Conservation (phyloP, 2,329 filamentous ascomycete genomes). For the Penicillium thymicola region DNA sequence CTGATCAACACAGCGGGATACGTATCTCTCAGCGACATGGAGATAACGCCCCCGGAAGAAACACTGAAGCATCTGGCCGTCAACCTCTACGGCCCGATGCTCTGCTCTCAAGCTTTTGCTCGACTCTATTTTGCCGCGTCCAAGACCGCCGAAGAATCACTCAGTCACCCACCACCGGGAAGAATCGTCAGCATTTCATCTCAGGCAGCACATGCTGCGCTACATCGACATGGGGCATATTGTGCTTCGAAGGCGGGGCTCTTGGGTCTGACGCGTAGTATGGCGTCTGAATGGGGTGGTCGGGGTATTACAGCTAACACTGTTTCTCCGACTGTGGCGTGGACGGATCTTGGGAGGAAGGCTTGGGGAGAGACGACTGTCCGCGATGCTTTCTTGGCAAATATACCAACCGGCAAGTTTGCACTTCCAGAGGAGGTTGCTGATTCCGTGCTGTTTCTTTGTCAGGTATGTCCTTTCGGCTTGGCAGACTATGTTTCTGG, state of each 20-base stretch:
- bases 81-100: slow-evolving; percentile 47
- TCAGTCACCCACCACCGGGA: slow-evolving; percentile 32
- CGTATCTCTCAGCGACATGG: slow-evolving; percentile 46
- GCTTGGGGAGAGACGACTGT: slow-evolving; percentile 40
- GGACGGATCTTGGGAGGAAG: slow-evolving; percentile 47
- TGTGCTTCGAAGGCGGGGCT: slow-evolving; percentile 49
- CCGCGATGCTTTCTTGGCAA: slow-evolving; percentile 35
- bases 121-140: slow-evolving; percentile 37
- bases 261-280: slow-evolving; percentile 44
- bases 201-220: slow-evolving; percentile 48
- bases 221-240: slow-evolving; percentile 47
- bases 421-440: slow-evolving; percentile 41
- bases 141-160: slow-evolving; percentile 15
- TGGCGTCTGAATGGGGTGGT: slow-evolving; percentile 49
- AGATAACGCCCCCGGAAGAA: slow-evolving; percentile 43
- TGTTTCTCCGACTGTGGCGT: slow-evolving; percentile 47
- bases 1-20: slow-evolving; percentile 46
- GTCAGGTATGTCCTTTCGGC: slow-evolving; percentile 25
- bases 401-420: slow-evolving; percentile 42
- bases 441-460: slow-evolving; percentile 40
- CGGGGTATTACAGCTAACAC: slow-evolving; percentile 48
- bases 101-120: slow-evolving; percentile 48
- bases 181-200: slow-evolving; percentile 48
- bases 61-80: slow-evolving; percentile 44
- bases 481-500: neutral